Base-by-base conservation (phyloP, 192 early-diverging fungal genomes). In the Dimargaris cristalligena region DNA sequence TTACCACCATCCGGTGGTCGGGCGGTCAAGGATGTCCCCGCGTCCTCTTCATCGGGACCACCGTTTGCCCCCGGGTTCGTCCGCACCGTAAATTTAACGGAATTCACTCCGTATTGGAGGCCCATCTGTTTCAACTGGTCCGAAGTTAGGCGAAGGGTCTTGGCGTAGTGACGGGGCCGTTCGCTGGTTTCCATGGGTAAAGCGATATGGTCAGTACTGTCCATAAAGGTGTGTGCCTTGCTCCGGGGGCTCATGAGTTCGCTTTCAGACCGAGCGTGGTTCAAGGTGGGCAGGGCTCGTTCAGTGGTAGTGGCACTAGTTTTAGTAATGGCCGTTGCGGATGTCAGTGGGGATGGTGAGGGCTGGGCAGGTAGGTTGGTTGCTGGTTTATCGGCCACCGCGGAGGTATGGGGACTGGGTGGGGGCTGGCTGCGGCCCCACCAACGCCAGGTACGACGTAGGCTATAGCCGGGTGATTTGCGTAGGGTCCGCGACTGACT, bases 131-230 rank as follows among this genome's bases (percentile, higher is more conserved):
- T 78, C 60, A 99, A 71, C 65, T 99, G 95, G 32, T 89, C 91
- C 2, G 89, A 92, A 0, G 89, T 93, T 59, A 99, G 71, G 18
- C 93, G 79, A 41, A 99, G 69, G 0, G 88, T 84, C 71, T 99
- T 99, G 34, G 88, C 88, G 56, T 88, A 92, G 41, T 75, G 71
- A 59, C 74, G 68, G 10, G 26, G 63, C 34, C 48, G 63, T 20
- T 26, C 60, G 35, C 60, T 66, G 4, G 50, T n/a, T 23, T 52
- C 50, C n/a, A n/a, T n/a, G n/a, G n/a, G n/a, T n/a, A n/a, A n/a
- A n/a, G n/a, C n/a, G n/a, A n/a, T n/a, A n/a, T n/a, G n/a, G n/a
- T n/a, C n/a, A n/a, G n/a, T n/a, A n/a, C n/a, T n/a, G n/a, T n/a
- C n/a, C n/a, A n/a, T n/a, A n/a, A n/a, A n/a, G n/a, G n/a, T n/a